These are phyloP conservation scores for Panaeolus papilionaceus DNA, from an alignment of 768 basidiomycete genomes.

Conservation along the genomic window DNA sequence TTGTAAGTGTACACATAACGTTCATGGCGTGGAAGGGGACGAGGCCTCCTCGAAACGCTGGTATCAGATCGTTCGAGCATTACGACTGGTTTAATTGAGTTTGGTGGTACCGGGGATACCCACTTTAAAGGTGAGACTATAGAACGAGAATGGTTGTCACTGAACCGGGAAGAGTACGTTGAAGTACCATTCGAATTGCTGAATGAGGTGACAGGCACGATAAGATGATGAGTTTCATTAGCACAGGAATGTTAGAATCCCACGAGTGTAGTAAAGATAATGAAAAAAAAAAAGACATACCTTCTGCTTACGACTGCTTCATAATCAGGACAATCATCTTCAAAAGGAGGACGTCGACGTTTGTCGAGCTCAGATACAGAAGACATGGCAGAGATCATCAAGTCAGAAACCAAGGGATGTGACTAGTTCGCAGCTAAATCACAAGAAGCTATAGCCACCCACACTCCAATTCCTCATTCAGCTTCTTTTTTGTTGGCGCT, in stretches of 20 bases:
- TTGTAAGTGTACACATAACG: constrained; percentile 61
- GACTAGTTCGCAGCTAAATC: background rate
- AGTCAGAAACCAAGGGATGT: constrained; percentile 9
- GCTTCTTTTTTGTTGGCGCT: constrained; percentile 1
- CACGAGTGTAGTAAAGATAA: constrained; percentile 19
- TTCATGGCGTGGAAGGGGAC: constrained; percentile 40
- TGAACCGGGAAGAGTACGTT: constrained; percentile 30
- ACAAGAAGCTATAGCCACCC: background rate
- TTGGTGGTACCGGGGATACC: constrained; percentile 14
- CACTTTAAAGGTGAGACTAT: constrained; percentile 32
- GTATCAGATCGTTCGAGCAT: constrained; percentile 12
- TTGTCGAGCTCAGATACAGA: constrained; percentile 25
- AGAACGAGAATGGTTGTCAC: constrained; percentile 11
- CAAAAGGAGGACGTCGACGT: constrained; percentile 28
- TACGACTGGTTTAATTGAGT: background rate
- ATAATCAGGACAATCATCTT: constrained; percentile 48
- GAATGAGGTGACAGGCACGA: constrained; percentile 12
- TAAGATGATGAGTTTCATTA: constrained; percentile 23
- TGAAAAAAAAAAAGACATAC: constrained; percentile 28
- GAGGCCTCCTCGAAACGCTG: constrained; percentile 30
- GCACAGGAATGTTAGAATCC: constrained; percentile 27
- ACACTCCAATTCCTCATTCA: constrained; percentile 4
- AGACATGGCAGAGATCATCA: constrained; percentile 34
- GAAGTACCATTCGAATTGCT: constrained; percentile 36
- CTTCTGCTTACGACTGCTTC: constrained; percentile 45